Conservation (phyloP, 1,284 basidiomycete genomes). For the Rhodotorula sp. region DNA sequence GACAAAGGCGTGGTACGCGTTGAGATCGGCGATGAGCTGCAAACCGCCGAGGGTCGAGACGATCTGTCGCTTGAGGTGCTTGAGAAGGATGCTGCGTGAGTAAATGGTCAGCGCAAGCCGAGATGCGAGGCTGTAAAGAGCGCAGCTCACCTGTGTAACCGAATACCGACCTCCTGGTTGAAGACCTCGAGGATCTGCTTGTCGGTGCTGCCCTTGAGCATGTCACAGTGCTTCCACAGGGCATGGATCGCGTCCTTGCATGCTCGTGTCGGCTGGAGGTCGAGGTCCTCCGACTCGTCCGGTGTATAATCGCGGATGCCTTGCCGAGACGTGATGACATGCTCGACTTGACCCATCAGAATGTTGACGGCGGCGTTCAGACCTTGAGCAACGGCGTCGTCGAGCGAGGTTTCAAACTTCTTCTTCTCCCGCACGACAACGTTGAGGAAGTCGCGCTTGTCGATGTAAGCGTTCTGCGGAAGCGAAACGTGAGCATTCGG, state of each 20-base stretch:
- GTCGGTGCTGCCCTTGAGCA: constrained; percentile 88
- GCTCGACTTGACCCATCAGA: constrained; percentile 95
- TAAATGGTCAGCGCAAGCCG: not conserved
- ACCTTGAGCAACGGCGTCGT: constrained; percentile 88
- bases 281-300: constrained; percentile 56
- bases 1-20: constrained; percentile 86
- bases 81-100: constrained; percentile 74
- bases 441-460: constrained; percentile 89
- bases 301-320: constrained; percentile 87
- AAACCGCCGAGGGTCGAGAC: constrained; percentile 91
- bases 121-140: not conserved
- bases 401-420: constrained; percentile 83
- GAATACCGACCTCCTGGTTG: constrained; percentile 92
- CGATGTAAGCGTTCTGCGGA: constrained; percentile 72
- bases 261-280: constrained; percentile 66
- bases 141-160: constrained; percentile 72
- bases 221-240: constrained; percentile 80
- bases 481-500: not conserved
- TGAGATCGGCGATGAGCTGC: constrained; percentile 92
- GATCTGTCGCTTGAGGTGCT: constrained; percentile 94
- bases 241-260: constrained; percentile 82
- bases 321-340: constrained; percentile 80
- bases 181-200: constrained; percentile 96
- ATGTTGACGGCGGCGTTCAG: constrained; percentile 93
- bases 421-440: constrained; percentile 94